Base-by-base conservation (phyloP, 345 rosid species). In the Fremontodendron californicum region DNA sequence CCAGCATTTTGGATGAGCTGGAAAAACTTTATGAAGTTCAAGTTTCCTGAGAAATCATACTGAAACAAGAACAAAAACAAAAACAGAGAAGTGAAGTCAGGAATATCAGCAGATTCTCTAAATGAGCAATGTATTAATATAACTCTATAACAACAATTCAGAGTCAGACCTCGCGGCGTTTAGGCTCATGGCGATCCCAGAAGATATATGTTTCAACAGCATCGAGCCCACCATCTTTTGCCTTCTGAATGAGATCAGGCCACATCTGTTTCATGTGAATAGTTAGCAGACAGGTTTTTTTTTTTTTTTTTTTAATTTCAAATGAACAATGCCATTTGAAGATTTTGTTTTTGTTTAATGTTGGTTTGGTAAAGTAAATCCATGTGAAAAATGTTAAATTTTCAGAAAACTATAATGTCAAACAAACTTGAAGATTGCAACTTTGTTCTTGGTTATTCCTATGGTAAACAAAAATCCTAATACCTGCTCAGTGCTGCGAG, bases 201-300 rank as follows among this genome's bases (percentile, higher is more conserved):
- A 92, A 92, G 9, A 90, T 89, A 29, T 90, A 89, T 0, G 92
- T 90, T 74, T 92, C 91, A n/a, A 90, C 78, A 0, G 90, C 84
- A 46, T 89, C 86, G 10, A 90, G 31, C 0, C 97, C 94, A 25
- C 94, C 97, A 16, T 89, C 92, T 71, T 90, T 90, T 0, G 90
- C 82, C 57, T 92, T 90, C 73, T 52, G 80, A 10, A 89, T 86
- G 4, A 91, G 79, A 61, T 83, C 85, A 3, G 94, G 91, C 94
- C 97, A 89, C 97, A 89, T 92, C 94, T 90, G 89, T 54, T 81
- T 29, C 19, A 1, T 8, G 19, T 45, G 60, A 70, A 55, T 6
- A 43, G 18, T 68, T 23, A 68, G 29, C 18, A 27, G n/a, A 46
- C 27, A 19, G 35, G 1, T 33, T 1, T 33, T 18, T 18, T 4